A percentile compares a stretch with the other conserved stretches of the same genome.
These are phyloP conservation scores for Vigna nakashimae DNA, from an alignment of 306 rosid genomes.

Conservation along the genomic window DNA sequence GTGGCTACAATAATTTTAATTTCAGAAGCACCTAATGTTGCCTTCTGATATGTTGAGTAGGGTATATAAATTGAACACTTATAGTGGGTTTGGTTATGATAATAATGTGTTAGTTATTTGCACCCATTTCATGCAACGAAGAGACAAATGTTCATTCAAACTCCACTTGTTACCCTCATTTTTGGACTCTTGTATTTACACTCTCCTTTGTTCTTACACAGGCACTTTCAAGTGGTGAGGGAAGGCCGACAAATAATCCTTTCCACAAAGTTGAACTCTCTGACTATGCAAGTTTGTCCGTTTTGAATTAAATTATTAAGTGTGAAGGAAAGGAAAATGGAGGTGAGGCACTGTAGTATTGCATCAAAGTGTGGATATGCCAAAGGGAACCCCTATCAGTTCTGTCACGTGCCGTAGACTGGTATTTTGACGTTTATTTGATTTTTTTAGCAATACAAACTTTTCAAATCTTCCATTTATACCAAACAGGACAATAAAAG, in stretches of 20 bases:
- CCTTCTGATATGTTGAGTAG: constrained; percentile 18
- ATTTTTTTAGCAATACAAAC: constrained; percentile 1
- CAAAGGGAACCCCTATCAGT: constrained; percentile 40
- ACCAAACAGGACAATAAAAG: constrained; percentile 12
- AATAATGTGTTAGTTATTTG: constrained; percentile 26
- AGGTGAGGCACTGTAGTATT: constrained; percentile 28
- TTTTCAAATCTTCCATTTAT: constrained; percentile 7
- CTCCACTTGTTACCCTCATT: constrained; percentile 33
- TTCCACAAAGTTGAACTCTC: constrained; percentile 38
- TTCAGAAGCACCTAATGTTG: constrained; percentile 27
- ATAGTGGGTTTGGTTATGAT: constrained; percentile 59
- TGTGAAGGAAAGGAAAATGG: constrained; percentile 31
- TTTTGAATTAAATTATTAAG: constrained; percentile 42
- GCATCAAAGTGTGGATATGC: constrained; percentile 37
- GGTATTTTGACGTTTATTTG: background rate
- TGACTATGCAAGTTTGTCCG: constrained; percentile 39
- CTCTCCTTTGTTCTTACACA: constrained; percentile 22
- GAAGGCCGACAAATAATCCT: constrained; percentile 34
- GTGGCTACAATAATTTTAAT: constrained; percentile 44
- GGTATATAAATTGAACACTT: constrained; percentile 42
- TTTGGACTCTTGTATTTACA: constrained; percentile 40
- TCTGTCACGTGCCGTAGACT: constrained; percentile 37
- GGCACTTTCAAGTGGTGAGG: constrained; percentile 34
- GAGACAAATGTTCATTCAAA: constrained; percentile 45
- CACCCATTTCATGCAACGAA: constrained; percentile 36